phyloP scores from a whole-genome alignment of 2,329 filamentous ascomycete genomes.

The Graphilbum ipis-grandicollis region DNA sequence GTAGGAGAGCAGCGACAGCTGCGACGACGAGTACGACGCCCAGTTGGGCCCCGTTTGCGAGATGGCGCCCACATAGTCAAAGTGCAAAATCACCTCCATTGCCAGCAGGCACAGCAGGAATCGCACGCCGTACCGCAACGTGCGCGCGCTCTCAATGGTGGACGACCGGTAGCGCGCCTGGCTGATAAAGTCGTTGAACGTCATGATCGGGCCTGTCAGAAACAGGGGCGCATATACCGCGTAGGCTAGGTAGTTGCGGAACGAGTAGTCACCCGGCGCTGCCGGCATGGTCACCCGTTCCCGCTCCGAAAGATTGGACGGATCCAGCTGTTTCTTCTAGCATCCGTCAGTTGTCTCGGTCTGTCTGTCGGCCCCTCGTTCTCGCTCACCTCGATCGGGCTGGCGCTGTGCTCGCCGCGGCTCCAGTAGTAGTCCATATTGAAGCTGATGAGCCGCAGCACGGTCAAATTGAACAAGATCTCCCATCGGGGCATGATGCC shows the following conservation, averaged over 20 bases:
- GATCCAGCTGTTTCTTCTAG: conserved; percentile 98
- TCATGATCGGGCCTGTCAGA: conserved; percentile 80
- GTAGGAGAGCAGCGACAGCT: conserved; percentile 79
- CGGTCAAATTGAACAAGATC: conserved; percentile 92
- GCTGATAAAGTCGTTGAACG: conserved; percentile 94
- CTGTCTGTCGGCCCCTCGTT: neutral
- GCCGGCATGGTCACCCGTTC: conserved; percentile 72
- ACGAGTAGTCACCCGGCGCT: conserved; percentile 50
- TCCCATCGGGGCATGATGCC: conserved; percentile 88
- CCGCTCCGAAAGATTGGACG: conserved; percentile 67
- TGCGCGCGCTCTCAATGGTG: conserved; percentile 54
- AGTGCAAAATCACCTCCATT: conserved; percentile 88
- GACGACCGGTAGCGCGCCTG: conserved; percentile 60
- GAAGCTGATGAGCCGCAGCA: conserved; percentile 85
- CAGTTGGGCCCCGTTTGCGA: conserved; percentile 65
- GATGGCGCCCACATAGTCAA: conserved; percentile 85
- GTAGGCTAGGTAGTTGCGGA: conserved; percentile 82
- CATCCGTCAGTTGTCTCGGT: too few relatives aligned
- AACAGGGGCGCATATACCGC: conserved; percentile 85
- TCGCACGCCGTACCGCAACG: conserved; percentile 64
- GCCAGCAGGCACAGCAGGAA: conserved; percentile 64
- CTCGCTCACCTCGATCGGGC: conserved; percentile 64
- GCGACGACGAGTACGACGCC: conserved; percentile 67
- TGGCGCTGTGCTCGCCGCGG: conserved; percentile 42
- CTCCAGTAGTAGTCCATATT: conserved; percentile 97